These are phyloP conservation scores for Leccinellum albellum DNA, from an alignment of 768 basidiomycete genomes.

Conservation along the genomic window DNA sequence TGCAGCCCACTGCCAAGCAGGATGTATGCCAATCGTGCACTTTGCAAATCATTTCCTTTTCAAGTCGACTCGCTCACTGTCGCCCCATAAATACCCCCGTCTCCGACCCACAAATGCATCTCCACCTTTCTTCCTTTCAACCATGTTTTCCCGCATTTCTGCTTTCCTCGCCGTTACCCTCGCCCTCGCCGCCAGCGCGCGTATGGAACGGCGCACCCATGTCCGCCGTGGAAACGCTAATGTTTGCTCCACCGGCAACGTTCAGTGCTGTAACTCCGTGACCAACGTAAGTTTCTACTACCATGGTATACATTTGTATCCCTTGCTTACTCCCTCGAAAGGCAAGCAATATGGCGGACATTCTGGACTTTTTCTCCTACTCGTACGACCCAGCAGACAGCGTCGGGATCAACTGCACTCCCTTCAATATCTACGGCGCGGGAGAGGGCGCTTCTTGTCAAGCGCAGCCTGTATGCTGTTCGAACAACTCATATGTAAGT, in stretches of 20 bases:
- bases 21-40: not conserved
- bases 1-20: not conserved
- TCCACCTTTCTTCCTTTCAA: not conserved
- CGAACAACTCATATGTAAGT: constrained; percentile 18
- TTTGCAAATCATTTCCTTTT: constrained; percentile 14
- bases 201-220: constrained; percentile 17
- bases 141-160: constrained; percentile 23
- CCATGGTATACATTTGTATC: not conserved
- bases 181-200: constrained; percentile 21
- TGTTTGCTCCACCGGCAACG: constrained; percentile 17
- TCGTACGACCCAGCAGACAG: constrained; percentile 16
- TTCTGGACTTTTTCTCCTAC: constrained; percentile 8
- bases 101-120: not conserved
- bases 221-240: constrained; percentile 2
- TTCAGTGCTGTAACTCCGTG: constrained; percentile 21
- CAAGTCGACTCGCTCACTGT: not conserved
- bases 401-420: constrained; percentile 24
- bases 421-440: constrained; percentile 16
- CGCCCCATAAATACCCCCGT: constrained; percentile 21
- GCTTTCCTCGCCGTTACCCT: constrained; percentile 16
- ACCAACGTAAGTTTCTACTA: constrained; percentile 14
- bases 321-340: not conserved
- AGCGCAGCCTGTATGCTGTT: constrained; percentile 28
- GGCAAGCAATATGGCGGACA: constrained; percentile 4
- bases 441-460: constrained; percentile 19